Conservation (phyloP, 192 early-diverging fungal genomes). For the Backusella westeae region DNA sequence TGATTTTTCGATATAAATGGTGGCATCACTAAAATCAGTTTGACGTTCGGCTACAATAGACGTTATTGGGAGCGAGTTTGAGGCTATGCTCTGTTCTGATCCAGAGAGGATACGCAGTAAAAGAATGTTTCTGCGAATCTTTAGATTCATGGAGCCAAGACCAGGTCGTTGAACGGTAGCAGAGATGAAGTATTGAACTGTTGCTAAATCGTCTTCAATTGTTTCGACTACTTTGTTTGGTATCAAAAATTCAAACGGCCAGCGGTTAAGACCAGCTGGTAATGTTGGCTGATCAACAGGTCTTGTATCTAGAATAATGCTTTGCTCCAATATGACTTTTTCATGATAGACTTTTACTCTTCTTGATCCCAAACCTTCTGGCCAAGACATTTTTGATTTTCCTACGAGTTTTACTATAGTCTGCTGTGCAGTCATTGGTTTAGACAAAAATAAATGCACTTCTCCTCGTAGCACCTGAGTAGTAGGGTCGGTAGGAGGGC, state of each 20-base stretch:
- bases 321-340: constrained; percentile 27
- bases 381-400: constrained; percentile 31
- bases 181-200: constrained; percentile 19
- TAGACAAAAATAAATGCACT: constrained; percentile 22
- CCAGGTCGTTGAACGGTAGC: constrained; percentile 15
- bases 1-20: constrained; percentile 26
- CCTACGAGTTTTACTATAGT: constrained; percentile 28
- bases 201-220: constrained; percentile 34
- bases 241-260: constrained; percentile 29
- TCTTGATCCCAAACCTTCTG: constrained; percentile 28
- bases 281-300: not conserved
- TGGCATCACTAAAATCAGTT: constrained; percentile 15
- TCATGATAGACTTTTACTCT: constrained; percentile 18
- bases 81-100: constrained; percentile 12
- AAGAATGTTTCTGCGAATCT: constrained; percentile 20
- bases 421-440: constrained; percentile 6
- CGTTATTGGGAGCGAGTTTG: constrained; percentile 8
- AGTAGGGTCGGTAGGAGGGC: constrained; percentile 13
- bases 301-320: constrained; percentile 10
- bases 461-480: constrained; percentile 30
- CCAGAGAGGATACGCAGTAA: constrained; percentile 22
- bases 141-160: constrained; percentile 7
- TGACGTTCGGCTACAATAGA: constrained; percentile 24
- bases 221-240: constrained; percentile 31
- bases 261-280: constrained; percentile 19